Evolutionary conservation across 1,139 yeast genomes (phyloP), one percentile per base, ranked within the genome.

Genomic region (Blastobotrys ciferrii): DNA sequence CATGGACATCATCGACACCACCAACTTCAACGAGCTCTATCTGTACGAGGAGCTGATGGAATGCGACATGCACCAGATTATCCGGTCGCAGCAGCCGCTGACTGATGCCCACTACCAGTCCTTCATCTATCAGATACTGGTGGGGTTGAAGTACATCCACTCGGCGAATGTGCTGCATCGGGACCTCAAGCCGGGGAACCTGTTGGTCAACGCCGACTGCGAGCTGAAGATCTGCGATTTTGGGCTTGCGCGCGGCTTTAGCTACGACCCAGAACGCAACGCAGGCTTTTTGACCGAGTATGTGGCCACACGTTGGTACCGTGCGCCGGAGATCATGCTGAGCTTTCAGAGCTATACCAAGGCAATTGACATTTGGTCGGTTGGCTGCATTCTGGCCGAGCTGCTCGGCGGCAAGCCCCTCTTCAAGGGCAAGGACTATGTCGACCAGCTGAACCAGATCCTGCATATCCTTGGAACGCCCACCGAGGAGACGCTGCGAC

Each of bases 251-350:
- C 78, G 98, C 63, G 98, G 98, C n/a, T 91, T 84, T 64, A 81
- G 89, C 23, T 82, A 80, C 53, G 86, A 86, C 58, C 87, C 91
- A 0, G 94, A 84, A 55, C 85, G 83, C 57, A 91, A 92, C 60
- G 87, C 89, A 31, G 96, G 96, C 13, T 89, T 85, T 61, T 72
- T 91, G 75, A 92, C 98, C 0, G 98, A 92, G 65, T 92, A 92
- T 66, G 98, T 92, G 30, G 98, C 98, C 28, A 91, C 98, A 0
- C 76, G 98, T 64, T 92, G 98, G 98, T 92, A 92, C 68, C 74
- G 98, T 56, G 98, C 98, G 0, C 98, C 98, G 0, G 98, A 92
- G 65, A 88, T 92, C 67, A 92, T 92, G 92, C 76, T 92, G 50
- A 83, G 94, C 59, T 88, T 87, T 68, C 92, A 92, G 62, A 86